A percentile compares a stretch with the other conserved stretches of the same genome.
phyloP scores from a whole-genome alignment of 176 grass and related monocot genomes.

The Sorghum bicolor region Sorghum_bicolor_NCBIv3 NC_012873.2:56742501-56743000 shows the following conservation, averaged over 20 bases:
- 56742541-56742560: background rate
- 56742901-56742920: background rate
- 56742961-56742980: background rate
- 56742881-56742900: background rate
- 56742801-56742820: conserved; percentile 86
- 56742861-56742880: conserved; percentile 38
- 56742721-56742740: conserved; percentile 38
- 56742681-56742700: background rate
- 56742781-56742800: conserved; percentile 49
- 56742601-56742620: background rate
- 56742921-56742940: conserved; percentile 8
- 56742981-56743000: background rate
- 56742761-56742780: conserved; percentile 36
- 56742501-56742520: background rate
- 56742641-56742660: background rate
- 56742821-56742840: conserved; percentile 55
- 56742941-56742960: background rate
- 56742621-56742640: background rate
- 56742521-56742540: background rate
- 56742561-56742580: background rate
- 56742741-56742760: conserved; percentile 31
- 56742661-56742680: conserved; percentile 30
- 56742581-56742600: background rate
- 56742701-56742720: conserved; percentile 29
- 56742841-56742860: conserved; percentile 50